A percentile compares a stretch with the other conserved stretches of the same genome.
phyloP scores from a whole-genome alignment of 2,329 filamentous ascomycete genomes.

The Fusarium bulbicola region DNA sequence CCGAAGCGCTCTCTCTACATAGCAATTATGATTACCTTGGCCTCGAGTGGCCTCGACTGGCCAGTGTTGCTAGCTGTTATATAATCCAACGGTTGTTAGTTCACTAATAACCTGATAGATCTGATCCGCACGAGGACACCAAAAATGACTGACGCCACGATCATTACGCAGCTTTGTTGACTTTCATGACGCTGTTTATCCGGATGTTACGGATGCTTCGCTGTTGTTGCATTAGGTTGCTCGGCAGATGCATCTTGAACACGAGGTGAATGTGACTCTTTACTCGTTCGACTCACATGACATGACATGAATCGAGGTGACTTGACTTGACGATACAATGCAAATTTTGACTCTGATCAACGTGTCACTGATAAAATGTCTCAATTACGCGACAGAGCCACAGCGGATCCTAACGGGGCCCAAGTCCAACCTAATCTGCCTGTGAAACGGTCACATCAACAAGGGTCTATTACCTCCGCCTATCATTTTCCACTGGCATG shows the following conservation, averaged over 20 bases:
- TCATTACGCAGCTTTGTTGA: conserved; percentile 8
- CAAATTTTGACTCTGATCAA: background rate
- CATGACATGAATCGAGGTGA: background rate
- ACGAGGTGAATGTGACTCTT: background rate
- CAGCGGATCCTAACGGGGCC: conserved; percentile 6
- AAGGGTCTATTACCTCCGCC: conserved; percentile 9
- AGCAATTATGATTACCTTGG: background rate
- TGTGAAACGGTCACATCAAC: conserved; percentile 24
- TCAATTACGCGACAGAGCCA: background rate
- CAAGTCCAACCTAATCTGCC: conserved; percentile 22
- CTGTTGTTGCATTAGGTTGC: background rate
- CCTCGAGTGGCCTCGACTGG: background rate
- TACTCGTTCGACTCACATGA: background rate
- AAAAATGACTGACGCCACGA: background rate
- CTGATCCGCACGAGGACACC: background rate
- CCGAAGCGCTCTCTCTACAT: background rate
- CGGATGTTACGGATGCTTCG: conserved; percentile 12
- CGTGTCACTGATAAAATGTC: background rate
- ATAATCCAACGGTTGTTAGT: background rate
- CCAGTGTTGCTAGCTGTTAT: background rate
- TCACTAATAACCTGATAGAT: background rate
- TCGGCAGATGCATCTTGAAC: background rate
- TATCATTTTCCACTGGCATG: background rate
- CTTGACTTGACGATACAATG: background rate
- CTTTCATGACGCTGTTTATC: conserved; percentile 18